Percentiles rank a stretch among this genome's conserved stretches.
Evolutionary conservation across 2,329 filamentous ascomycete genomes (phyloP).

Genomic region (Pestalotiopsis sp.): DNA sequence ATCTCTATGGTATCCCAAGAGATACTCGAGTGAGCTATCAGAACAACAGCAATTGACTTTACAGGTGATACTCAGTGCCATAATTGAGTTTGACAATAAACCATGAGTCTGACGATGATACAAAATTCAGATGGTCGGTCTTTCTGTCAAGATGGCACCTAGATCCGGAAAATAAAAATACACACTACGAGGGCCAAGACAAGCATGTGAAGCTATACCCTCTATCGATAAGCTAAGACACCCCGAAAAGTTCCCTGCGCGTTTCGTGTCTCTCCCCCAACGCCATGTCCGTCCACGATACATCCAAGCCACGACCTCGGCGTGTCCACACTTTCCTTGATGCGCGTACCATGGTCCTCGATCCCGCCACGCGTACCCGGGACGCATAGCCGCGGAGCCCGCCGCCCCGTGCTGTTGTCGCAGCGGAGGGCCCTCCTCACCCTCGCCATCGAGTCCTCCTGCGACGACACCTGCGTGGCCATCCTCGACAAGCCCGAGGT

Average conservation of each 20-base stretch:
- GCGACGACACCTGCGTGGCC: slow-evolving; percentile 92
- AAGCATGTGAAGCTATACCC: slow-evolving; percentile 3
- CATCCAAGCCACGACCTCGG: background rate
- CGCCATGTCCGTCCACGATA: background rate
- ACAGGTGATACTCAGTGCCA: background rate
- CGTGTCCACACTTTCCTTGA: slow-evolving; percentile 10
- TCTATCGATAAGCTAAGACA: slow-evolving; percentile 4
- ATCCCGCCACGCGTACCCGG: slow-evolving; percentile 11
- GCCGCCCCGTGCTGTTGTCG: background rate
- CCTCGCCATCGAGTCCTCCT: slow-evolving; percentile 80
- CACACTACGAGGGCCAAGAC: background rate
- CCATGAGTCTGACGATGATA: background rate
- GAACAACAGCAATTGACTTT: background rate
- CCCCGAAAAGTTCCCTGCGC: background rate
- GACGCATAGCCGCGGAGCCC: slow-evolving; percentile 8
- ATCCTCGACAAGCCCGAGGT: slow-evolving; percentile 62
- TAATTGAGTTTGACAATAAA: background rate
- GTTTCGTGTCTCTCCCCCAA: background rate
- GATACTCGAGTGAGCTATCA: background rate
- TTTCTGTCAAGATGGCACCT: background rate
- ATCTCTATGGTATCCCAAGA: background rate
- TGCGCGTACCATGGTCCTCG: slow-evolving; percentile 13
- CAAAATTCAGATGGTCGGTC: background rate
- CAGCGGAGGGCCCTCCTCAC: slow-evolving; percentile 44
- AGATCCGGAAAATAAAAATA: background rate